These are phyloP conservation scores for Funneliformis geosporum DNA, from an alignment of 192 early-diverging fungal species.

Conservation along the genomic window DNA sequence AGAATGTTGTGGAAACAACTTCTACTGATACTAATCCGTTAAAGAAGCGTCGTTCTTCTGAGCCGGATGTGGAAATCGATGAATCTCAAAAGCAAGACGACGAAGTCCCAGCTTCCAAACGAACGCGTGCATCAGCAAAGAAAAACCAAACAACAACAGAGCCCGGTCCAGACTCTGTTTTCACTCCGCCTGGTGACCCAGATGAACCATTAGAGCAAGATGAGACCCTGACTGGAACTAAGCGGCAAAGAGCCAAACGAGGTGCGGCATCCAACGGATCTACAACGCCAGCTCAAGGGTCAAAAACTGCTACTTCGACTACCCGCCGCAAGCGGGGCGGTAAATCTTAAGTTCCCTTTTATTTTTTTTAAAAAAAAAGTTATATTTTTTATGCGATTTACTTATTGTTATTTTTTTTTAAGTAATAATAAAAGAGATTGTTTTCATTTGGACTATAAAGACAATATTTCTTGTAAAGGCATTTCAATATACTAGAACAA, in stretches of 20 bases:
- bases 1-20: too few relatives aligned
- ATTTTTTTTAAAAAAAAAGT: not conserved
- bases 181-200: not conserved
- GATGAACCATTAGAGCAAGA: not conserved
- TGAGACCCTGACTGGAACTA: not conserved
- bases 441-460: not conserved
- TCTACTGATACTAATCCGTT: not conserved
- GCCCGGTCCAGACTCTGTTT: not conserved
- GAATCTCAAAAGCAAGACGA: not conserved
- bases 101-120: not conserved
- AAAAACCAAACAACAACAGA: not conserved
- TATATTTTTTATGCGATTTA: not conserved
- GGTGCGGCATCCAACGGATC: not conserved
- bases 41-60: conserved; percentile 8
- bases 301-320: not conserved
- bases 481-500: not conserved
- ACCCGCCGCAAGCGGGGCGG: not conserved
- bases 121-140: conserved; percentile 3
- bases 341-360: not conserved
- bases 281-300: not conserved
- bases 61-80: not conserved
- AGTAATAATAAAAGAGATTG: not conserved
- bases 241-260: not conserved
- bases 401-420: not conserved
- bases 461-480: not conserved